Conservation (phyloP, 208 protist species). For the Crithidia brevicula region DNA sequence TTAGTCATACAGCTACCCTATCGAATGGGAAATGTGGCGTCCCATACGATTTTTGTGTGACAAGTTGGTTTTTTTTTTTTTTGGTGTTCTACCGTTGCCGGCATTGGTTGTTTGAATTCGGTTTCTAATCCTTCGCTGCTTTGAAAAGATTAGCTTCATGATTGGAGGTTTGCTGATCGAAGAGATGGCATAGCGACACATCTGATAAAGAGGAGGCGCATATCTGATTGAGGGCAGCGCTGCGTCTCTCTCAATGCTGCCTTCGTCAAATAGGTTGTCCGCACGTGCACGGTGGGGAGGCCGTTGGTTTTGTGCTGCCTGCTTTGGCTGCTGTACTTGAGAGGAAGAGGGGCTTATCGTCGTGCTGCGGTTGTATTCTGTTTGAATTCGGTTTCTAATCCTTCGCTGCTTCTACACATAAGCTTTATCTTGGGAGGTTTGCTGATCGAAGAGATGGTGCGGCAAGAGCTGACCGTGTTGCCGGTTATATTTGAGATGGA, state of each 20-base stretch:
- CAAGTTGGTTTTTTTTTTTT: too few species aligned
- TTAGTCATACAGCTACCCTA: too few species aligned
- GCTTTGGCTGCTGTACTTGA: neutral
- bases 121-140: slow-evolving; percentile 45
- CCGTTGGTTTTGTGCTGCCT: neutral
- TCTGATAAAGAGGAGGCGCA: neutral
- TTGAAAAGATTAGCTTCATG: slow-evolving; percentile 21
- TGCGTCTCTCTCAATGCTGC: too few species aligned
- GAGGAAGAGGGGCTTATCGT: too few species aligned
- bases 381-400: slow-evolving; percentile 50
- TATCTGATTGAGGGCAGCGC: too few species aligned
- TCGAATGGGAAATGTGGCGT: too few species aligned
- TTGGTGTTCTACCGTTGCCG: too few species aligned
- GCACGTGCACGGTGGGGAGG: too few species aligned
- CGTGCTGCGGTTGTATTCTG: neutral
- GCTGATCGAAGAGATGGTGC: slow-evolving; percentile 45
- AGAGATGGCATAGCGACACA: slow-evolving; percentile 20
- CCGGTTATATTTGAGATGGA: too few species aligned
- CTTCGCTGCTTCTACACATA: slow-evolving; percentile 21
- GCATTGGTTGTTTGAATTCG: slow-evolving; percentile 30
- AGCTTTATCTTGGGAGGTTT: slow-evolving; percentile 38
- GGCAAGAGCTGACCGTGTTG: neutral
- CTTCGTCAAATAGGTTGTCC: too few species aligned
- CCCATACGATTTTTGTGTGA: too few species aligned
- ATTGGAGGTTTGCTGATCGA: slow-evolving; percentile 49